Conservation (phyloP, 2,329 filamentous ascomycete species). For the Fusarium oligoseptatum region DNA sequence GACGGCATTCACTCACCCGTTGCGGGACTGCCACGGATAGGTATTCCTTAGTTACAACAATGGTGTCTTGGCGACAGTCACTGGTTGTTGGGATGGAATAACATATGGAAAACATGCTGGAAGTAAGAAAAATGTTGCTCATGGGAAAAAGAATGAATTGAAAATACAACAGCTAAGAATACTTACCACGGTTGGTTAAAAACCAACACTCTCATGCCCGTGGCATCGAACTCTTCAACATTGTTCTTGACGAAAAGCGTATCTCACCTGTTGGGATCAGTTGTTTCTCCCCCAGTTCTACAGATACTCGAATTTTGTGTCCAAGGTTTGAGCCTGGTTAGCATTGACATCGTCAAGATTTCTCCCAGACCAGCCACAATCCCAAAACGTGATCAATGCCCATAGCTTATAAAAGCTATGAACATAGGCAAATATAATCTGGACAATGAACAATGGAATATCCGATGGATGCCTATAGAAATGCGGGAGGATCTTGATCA, state of each 20-base stretch:
- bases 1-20: no score
- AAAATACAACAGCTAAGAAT: not conserved
- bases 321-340: not conserved
- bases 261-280: no score
- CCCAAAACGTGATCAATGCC: constrained; percentile 65
- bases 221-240: not conserved
- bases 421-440: constrained; percentile 68
- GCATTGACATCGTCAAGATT: constrained; percentile 44
- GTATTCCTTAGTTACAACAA: no score
- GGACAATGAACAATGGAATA: constrained; percentile 61
- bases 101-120: not conserved
- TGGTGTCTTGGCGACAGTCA: not conserved
- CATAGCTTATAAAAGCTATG: constrained; percentile 71
- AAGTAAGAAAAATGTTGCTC: not conserved
- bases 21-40: no score
- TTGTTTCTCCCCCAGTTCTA: not conserved
- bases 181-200: not conserved
- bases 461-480: constrained; percentile 66
- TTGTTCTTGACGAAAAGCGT: not conserved
- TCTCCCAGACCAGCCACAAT: constrained; percentile 55
- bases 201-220: no score
- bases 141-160: not conserved
- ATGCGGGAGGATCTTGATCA: constrained; percentile 68
- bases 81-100: not conserved
- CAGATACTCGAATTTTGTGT: constrained; percentile 21